These are phyloP conservation scores for Pleurotus tuoliensis DNA, from an alignment of 768 basidiomycete species.

Conservation along the genomic window DNA sequence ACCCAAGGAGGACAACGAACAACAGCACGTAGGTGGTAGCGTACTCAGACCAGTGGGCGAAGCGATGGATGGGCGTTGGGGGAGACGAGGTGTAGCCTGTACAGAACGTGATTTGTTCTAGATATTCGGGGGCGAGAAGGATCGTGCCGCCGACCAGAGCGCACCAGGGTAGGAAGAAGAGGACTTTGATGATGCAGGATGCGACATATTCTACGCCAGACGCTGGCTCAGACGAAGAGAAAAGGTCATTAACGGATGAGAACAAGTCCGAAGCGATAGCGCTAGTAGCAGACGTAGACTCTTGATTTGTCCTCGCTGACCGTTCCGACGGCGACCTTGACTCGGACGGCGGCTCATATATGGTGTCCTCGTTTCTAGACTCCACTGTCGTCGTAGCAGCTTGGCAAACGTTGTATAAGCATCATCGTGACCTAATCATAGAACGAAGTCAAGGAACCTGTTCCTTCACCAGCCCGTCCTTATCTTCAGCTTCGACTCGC, in stretches of 20 bases:
- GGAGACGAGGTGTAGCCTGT: slow-evolving; percentile 24
- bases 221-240: slow-evolving; percentile 7
- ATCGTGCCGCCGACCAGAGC: slow-evolving; percentile 39
- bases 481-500: too few relatives aligned
- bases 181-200: slow-evolving; percentile 17
- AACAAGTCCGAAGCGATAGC: neutral
- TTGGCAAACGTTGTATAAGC: too few relatives aligned
- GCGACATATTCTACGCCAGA: slow-evolving; percentile 11
- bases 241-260: neutral
- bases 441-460: too few relatives aligned
- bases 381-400: too few relatives aligned
- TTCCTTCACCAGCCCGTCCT: too few relatives aligned
- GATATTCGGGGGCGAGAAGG: slow-evolving; percentile 30
- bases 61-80: slow-evolving; percentile 31
- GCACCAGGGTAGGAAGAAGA: slow-evolving; percentile 44
- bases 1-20: slow-evolving; percentile 28
- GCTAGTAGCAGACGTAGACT: neutral
- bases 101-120: slow-evolving; percentile 33
- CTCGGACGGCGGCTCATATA: too few relatives aligned
- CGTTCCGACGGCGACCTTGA: too few relatives aligned
- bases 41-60: slow-evolving; percentile 36
- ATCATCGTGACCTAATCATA: too few relatives aligned
- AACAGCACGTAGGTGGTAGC: slow-evolving; percentile 33
- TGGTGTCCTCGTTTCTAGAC: too few relatives aligned
- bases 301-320: neutral